Base-by-base conservation (phyloP, 2,329 filamentous ascomycete genomes). In the Lasiodiplodia hormozganensis region DNA sequence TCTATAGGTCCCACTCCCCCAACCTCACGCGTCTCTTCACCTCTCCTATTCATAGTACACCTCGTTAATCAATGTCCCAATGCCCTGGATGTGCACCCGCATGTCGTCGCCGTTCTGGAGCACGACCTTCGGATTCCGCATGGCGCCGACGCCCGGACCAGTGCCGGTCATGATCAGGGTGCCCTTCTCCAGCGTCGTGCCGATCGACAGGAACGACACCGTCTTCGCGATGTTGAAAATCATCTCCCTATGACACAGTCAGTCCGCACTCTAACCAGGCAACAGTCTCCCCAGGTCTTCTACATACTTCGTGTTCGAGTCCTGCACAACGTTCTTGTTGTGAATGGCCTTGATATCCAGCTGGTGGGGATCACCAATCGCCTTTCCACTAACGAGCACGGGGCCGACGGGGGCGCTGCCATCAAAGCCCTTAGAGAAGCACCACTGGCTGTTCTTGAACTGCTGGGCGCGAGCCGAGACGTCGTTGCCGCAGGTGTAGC, bases 401-500 rank as follows among this genome's bases (percentile, higher is more conserved):
- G 86, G 86, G 0, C 86, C 86, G 0, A 88, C 68, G 0, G 86
- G 87, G 0, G 84, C 84, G 70, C 81, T 88, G 0, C 81, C 85
- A 70, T 89, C 86, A 66, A 88, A 88, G 0, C 85, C 7, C 71
- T 88, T 88, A 18, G 80, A 82, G 70, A 87, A 88, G 0, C 83
- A 82, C 84, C 85, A 88, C 72, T 89, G 87, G 0, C 75, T 77
- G 47, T 79, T 73, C 11, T 76, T 69, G 38, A 83, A 73, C 70
- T 89, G 87, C 40, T 83, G 77, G 70, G 86, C 85, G 0, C 87
- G 82, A 0, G 82, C 81, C 0, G 84, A 85, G 0, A 89, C 79
- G 70, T 89, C 87, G 70, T 89, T 89, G 36, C 85, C 85, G 36
- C 76, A 77, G 0, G 84, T 83, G 73, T 87, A 89, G 7, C 82